Conservation (phyloP, 2,329 filamentous ascomycete genomes). For the Fusarium pseudonygamai region DNA sequence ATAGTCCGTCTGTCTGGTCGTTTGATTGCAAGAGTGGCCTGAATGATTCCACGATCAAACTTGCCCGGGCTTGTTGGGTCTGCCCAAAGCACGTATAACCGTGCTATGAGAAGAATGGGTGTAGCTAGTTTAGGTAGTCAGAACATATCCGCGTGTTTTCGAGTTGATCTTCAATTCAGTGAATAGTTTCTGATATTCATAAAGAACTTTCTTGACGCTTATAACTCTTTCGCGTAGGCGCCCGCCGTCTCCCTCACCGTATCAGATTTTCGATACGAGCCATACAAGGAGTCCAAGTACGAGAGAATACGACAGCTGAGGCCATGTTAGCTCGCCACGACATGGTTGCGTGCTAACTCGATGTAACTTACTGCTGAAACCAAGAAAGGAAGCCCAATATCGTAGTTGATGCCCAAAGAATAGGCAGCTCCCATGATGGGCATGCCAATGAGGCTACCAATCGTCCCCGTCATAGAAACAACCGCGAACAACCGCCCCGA, state of each 20-base stretch:
- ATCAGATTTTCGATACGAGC: neutral
- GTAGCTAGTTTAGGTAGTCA: neutral
- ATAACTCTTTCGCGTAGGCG: neutral
- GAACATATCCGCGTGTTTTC: neutral
- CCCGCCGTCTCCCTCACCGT: neutral
- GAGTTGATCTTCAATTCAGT: neutral
- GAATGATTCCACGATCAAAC: neutral
- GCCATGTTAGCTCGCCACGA: neutral
- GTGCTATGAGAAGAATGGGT: neutral
- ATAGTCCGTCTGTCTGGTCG: neutral
- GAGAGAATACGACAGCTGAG: neutral
- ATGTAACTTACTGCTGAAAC: neutral
- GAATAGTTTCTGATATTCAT: no score
- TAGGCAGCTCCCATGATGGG: neutral
- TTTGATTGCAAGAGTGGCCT: neutral
- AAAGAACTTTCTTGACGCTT: no score
- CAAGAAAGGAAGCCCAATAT: neutral
- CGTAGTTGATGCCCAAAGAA: neutral
- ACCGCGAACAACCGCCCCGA: conserved; percentile 1
- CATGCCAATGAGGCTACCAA: neutral
- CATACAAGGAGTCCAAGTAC: neutral
- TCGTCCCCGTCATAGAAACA: neutral
- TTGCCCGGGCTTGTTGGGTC: neutral
- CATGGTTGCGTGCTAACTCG: rapidly evolving
- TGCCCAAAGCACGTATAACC: neutral